Evolutionary conservation across 805 yeast species (phyloP).

Genomic region (Kuraishia molischiana): DNA sequence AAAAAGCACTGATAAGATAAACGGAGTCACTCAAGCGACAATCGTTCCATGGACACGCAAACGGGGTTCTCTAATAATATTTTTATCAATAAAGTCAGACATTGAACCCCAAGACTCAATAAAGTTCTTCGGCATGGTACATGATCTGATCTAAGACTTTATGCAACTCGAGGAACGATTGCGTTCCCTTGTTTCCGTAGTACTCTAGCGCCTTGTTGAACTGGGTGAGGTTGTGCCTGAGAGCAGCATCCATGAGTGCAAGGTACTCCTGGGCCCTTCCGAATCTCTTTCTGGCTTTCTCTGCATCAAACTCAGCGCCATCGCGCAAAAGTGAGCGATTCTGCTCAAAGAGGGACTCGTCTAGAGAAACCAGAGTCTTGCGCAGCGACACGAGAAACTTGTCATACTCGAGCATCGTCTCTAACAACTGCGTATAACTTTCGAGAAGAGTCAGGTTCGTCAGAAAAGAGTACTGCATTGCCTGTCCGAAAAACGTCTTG

Average conservation of each 20-base stretch:
- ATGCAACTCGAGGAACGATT: neutral
- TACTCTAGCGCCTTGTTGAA: neutral
- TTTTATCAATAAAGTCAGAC: too few species aligned
- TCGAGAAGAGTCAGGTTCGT: conserved; percentile 47
- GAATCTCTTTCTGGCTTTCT: neutral
- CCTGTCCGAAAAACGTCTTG: conserved; percentile 34
- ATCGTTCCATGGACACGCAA: too few species aligned
- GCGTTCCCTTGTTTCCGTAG: neutral
- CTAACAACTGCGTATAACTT: conserved; percentile 33
- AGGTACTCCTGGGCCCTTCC: neutral
- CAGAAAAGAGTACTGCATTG: conserved; percentile 56
- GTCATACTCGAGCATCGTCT: conserved; percentile 36
- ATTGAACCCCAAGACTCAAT: too few species aligned
- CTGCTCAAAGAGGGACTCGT: conserved; percentile 32
- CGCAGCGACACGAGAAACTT: conserved; percentile 42
- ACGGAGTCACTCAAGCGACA: too few species aligned
- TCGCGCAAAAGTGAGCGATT: conserved; percentile 12
- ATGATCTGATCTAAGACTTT: too few species aligned
- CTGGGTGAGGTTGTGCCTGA: neutral
- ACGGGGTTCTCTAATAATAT: too few species aligned
- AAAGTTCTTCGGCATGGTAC: too few species aligned
- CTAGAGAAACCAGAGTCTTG: conserved; percentile 40
- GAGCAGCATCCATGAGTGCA: neutral
- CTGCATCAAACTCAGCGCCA: neutral
- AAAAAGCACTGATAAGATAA: too few species aligned